phyloP scores from a whole-genome alignment of 2,329 filamentous ascomycete species.

The Trichoderma sp. region DNA sequence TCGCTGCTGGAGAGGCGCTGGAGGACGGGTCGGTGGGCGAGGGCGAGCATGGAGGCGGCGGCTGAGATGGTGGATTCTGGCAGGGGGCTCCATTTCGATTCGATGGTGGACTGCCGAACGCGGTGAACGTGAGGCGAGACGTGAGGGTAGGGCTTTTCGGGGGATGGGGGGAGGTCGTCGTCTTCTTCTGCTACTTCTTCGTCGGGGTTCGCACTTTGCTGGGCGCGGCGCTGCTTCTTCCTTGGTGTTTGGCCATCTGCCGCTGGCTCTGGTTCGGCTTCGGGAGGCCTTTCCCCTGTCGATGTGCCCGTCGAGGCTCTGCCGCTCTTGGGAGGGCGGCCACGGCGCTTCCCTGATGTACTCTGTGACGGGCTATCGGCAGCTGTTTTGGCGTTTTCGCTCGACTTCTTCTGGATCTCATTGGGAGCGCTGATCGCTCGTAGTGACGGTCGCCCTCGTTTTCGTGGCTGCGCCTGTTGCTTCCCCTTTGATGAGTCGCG shows the following conservation, averaged over 20 bases:
- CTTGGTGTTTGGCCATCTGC: neutral
- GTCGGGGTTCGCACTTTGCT: conserved; percentile 29
- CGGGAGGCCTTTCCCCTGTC: neutral
- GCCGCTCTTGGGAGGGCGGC: conserved; percentile 16
- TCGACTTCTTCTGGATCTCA: neutral
- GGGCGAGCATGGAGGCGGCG: conserved; percentile 58
- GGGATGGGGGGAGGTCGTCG: conserved; percentile 34
- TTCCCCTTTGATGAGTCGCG: neutral
- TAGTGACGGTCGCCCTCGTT: conserved; percentile 34
- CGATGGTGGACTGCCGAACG: conserved; percentile 65
- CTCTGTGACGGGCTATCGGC: conserved; percentile 3
- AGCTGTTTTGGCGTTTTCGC: neutral
- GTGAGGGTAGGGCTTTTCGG: conserved; percentile 50
- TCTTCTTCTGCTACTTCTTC: conserved; percentile 27
- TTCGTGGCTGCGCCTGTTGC: conserved; percentile 26
- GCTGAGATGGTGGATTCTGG: conserved; percentile 56
- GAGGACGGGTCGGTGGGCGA: conserved; percentile 64
- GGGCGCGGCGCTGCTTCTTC: conserved; percentile 30
- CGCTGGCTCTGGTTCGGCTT: neutral
- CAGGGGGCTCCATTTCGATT: conserved; percentile 67
- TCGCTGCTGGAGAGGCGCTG: conserved; percentile 55
- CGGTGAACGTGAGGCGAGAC: conserved; percentile 54
- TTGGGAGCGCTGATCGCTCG: conserved; percentile 14
- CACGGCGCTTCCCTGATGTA: conserved; percentile 3
- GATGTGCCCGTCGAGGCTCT: conserved; percentile 6